Percentiles rank a stretch among this genome's conserved stretches.
phyloP scores from a whole-genome alignment of 192 early-diverging fungal genomes.

The Coemansia sp. region DNA sequence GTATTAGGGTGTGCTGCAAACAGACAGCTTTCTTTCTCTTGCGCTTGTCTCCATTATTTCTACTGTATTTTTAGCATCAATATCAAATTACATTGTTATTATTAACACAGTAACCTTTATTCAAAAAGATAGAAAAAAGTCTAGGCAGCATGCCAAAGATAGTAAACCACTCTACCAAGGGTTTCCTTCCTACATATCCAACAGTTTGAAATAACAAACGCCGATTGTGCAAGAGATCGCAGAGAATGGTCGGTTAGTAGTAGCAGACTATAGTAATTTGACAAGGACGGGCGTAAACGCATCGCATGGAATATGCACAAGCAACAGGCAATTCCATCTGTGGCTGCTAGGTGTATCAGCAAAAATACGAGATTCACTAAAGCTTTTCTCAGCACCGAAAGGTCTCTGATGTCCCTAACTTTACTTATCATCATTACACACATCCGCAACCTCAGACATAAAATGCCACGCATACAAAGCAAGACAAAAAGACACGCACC shows the following conservation, averaged over 20 bases:
- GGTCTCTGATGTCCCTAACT: conserved; percentile 11
- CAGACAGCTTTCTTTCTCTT: no score
- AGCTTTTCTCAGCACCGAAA: conserved; percentile 10
- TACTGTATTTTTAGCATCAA: no score
- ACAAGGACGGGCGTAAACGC: neutral
- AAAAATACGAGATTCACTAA: conserved; percentile 11
- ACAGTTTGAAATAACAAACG: no score
- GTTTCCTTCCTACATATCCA: no score
- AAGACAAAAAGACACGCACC: neutral
- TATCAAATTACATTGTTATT: no score
- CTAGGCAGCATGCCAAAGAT: no score
- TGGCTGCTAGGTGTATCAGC: conserved; percentile 4
- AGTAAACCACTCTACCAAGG: no score
- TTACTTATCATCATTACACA: conserved; percentile 4
- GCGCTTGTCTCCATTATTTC: no score
- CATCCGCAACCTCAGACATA: neutral
- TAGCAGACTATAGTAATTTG: neutral
- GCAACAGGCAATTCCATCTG: neutral
- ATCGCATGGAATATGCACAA: neutral
- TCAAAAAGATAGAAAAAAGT: no score
- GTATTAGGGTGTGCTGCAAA: neutral
- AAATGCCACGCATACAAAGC: neutral
- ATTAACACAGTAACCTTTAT: no score
- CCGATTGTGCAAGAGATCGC: no score
- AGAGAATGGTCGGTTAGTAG: no score